phyloP scores from a whole-genome alignment of 768 basidiomycete species.

The Leccinum subtestaceum region DNA sequence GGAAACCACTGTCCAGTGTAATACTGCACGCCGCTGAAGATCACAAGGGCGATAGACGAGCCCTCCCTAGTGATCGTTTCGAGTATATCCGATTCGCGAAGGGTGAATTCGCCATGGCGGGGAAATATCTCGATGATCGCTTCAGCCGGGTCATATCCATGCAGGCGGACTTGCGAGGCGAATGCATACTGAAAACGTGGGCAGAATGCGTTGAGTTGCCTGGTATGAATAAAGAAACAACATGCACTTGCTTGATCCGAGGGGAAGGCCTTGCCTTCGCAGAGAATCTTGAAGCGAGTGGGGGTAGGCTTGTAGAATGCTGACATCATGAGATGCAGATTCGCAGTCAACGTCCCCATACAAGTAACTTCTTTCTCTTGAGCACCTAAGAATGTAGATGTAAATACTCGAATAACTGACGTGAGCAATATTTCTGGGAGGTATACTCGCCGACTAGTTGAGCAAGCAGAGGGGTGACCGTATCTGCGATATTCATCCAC shows the following conservation, averaged over 20 bases:
- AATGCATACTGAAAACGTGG: constrained; percentile 77
- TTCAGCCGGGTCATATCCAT: constrained; percentile 70
- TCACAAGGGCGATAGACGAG: constrained; percentile 78
- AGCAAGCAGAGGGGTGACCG: constrained; percentile 71
- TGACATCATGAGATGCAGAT: constrained; percentile 93
- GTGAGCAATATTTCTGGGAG: constrained; percentile 4
- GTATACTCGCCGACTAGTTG: constrained; percentile 70
- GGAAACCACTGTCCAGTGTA: constrained; percentile 97
- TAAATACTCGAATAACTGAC: constrained; percentile 11
- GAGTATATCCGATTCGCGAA: constrained; percentile 89
- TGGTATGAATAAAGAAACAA: constrained; percentile 7
- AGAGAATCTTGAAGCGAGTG: constrained; percentile 88
- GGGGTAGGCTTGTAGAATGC: constrained; percentile 90
- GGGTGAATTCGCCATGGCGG: constrained; percentile 76
- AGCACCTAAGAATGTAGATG: constrained; percentile 57
- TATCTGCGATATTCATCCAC: constrained; percentile 79
- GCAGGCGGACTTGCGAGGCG: constrained; percentile 81
- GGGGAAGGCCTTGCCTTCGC: constrained; percentile 92
- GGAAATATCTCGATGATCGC: constrained; percentile 80
- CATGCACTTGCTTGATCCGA: constrained; percentile 78
- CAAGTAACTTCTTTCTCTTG: constrained; percentile 88
- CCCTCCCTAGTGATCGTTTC: constrained; percentile 70
- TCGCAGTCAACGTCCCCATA: constrained; percentile 93
- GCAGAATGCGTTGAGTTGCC: constrained; percentile 12
- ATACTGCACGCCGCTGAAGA: constrained; percentile 94